Conservation (phyloP, 345 rosid genomes). For the Hypericum perforatum region DNA sequence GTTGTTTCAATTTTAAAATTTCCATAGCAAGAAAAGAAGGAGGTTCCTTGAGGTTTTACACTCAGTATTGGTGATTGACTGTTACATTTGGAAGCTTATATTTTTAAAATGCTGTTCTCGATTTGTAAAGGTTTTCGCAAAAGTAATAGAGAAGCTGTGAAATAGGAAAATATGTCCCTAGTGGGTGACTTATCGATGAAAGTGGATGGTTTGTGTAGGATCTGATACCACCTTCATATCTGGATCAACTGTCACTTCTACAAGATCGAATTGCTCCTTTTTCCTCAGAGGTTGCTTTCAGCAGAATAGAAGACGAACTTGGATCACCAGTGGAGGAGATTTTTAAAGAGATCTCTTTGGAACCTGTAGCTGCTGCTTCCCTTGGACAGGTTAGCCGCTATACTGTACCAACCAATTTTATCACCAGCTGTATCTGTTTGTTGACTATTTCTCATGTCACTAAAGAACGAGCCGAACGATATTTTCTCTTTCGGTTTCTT, state of each 20-base stretch:
- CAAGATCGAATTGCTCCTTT: conserved; percentile 93
- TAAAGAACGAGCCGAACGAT: background rate
- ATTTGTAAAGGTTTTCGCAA: too few relatives aligned
- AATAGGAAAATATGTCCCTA: background rate
- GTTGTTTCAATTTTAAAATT: too few relatives aligned
- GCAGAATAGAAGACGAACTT: conserved; percentile 67
- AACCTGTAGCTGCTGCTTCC: conserved; percentile 90
- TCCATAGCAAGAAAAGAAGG: too few relatives aligned
- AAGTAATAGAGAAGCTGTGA: too few relatives aligned
- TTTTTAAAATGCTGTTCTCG: too few relatives aligned
- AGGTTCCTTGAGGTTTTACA: too few relatives aligned
- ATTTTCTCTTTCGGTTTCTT: conserved; percentile 3
- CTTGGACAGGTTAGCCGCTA: conserved; percentile 64
- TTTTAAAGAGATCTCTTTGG: conserved; percentile 85
- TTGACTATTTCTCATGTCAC: background rate
- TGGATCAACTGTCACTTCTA: conserved; percentile 75
- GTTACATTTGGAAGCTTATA: too few relatives aligned
- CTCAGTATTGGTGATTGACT: too few relatives aligned
- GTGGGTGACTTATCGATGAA: background rate
- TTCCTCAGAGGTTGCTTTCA: conserved; percentile 70
- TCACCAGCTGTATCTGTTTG: background rate
- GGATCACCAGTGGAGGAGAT: conserved; percentile 53
- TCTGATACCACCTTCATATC: conserved; percentile 73
- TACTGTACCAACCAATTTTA: conserved; percentile 8
- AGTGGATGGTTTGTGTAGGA: conserved; percentile 35